Conservation (phyloP, 495 filamentous ascomycete species). For the Penicillium canariense region DNA sequence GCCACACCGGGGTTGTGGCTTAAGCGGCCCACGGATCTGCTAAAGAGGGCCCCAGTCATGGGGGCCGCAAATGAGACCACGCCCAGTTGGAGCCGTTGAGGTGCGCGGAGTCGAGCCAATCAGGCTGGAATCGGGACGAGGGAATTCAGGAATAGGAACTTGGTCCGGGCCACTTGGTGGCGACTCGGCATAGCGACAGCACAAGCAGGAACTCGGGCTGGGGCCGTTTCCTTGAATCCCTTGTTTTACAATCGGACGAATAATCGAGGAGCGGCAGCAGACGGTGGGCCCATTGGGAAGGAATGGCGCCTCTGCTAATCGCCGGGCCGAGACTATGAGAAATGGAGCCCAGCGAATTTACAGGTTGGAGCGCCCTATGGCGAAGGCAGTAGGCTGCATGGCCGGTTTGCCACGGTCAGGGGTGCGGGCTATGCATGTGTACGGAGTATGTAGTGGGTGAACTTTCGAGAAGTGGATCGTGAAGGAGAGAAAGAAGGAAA, state of each 20-base stretch:
- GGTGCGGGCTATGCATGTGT: conserved; percentile 12
- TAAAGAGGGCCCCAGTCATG: background rate
- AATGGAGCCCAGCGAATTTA: background rate
- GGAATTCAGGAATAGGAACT: background rate
- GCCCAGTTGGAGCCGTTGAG: background rate
- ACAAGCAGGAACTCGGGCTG: background rate
- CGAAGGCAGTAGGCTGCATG: background rate
- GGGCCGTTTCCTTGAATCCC: background rate
- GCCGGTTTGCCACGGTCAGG: conserved; percentile 20
- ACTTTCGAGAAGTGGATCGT: conserved; percentile 4
- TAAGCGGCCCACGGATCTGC: conserved; percentile 9
- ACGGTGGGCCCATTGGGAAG: background rate
- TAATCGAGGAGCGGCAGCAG: too few species aligned
- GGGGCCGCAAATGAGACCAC: too few species aligned
- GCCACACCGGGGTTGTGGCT: conserved; percentile 7
- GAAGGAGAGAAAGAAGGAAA: background rate
- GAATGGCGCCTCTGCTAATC: background rate
- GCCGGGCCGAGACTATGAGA: background rate
- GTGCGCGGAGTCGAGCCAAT: background rate
- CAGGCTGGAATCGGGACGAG: background rate
- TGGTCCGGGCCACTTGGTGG: too few species aligned
- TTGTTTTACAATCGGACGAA: background rate
- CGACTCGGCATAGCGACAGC: too few species aligned
- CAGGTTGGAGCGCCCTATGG: background rate
- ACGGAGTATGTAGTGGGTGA: background rate